These are phyloP conservation scores for Veloporphyrellus conicus DNA, from an alignment of 1,284 basidiomycete species.

Conservation along the genomic window DNA sequence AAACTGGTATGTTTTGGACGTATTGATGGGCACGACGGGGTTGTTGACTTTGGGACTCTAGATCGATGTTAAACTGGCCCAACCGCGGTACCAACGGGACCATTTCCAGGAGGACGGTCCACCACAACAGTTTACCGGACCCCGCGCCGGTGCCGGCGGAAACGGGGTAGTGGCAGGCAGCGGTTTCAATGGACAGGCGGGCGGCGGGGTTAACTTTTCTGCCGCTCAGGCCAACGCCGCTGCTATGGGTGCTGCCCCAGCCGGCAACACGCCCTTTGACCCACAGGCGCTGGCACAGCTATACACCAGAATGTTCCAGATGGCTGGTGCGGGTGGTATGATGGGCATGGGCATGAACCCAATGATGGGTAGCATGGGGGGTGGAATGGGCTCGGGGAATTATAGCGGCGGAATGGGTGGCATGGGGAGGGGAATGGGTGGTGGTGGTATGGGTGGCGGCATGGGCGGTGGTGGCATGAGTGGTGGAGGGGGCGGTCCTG, in stretches of 20 bases:
- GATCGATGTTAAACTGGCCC: slow-evolving; percentile 94
- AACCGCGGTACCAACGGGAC: slow-evolving; percentile 79
- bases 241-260: slow-evolving; percentile 21
- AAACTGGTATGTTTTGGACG: slow-evolving; percentile 61
- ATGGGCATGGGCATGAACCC: slow-evolving; percentile 38
- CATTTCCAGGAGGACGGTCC: slow-evolving; percentile 40
- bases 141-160: slow-evolving; percentile 10
- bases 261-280: slow-evolving; percentile 63
- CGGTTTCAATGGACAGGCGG: slow-evolving; percentile 23
- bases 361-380: slow-evolving; percentile 29
- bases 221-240: slow-evolving; percentile 24
- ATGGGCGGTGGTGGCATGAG: slow-evolving; percentile 34
- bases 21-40: not conserved
- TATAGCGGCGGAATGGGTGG: slow-evolving; percentile 33
- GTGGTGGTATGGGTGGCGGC: slow-evolving; percentile 34
- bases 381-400: slow-evolving; percentile 40
- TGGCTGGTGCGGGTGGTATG: slow-evolving; percentile 49
- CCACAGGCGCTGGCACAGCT: slow-evolving; percentile 75
- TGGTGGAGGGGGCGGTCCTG: slow-evolving; percentile 34
- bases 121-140: slow-evolving; percentile 34
- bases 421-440: slow-evolving; percentile 39
- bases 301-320: slow-evolving; percentile 82
- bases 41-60: slow-evolving; percentile 32
- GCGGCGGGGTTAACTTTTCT: slow-evolving; percentile 27
- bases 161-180: slow-evolving; percentile 19